These are phyloP conservation scores for Orbilia oligospora DNA, from an alignment of 2,329 filamentous ascomycete genomes.

Conservation along the genomic window DNA sequence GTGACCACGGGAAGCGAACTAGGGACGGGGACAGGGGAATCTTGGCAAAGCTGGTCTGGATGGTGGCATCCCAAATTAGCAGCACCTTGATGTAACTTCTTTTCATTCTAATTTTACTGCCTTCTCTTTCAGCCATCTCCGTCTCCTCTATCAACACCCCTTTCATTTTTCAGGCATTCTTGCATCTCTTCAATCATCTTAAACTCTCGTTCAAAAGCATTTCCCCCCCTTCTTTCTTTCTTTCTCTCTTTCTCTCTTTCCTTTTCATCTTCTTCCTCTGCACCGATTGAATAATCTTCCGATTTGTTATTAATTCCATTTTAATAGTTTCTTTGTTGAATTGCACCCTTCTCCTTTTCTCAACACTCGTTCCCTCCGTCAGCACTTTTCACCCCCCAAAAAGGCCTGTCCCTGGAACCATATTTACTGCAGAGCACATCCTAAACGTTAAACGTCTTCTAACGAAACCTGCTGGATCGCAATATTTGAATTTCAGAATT, in stretches of 20 bases:
- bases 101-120: conserved; percentile 10
- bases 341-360: conserved; percentile 15
- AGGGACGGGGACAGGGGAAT: conserved; percentile 4
- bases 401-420: not conserved
- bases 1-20: conserved; percentile 8
- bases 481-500: not conserved
- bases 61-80: conserved; percentile 39
- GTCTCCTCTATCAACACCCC: conserved; percentile 8
- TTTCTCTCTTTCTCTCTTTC: not conserved
- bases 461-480: not conserved
- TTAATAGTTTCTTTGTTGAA: not conserved
- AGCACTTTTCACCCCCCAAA: not conserved
- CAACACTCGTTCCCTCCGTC: not conserved
- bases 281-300: not conserved
- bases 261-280: no score
- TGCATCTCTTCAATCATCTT: conserved; percentile 1
- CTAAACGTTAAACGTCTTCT: not conserved
- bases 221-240: not conserved
- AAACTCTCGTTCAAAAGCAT: conserved; percentile 25
- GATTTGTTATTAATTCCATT: not conserved
- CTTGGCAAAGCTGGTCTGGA: conserved; percentile 16
- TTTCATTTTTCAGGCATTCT: conserved; percentile 24
- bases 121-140: conserved; percentile 25
- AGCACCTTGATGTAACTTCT: conserved; percentile 42
- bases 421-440: not conserved